Base-by-base conservation (phyloP, 768 basidiomycete species). In the Suillus bovinus region DNA sequence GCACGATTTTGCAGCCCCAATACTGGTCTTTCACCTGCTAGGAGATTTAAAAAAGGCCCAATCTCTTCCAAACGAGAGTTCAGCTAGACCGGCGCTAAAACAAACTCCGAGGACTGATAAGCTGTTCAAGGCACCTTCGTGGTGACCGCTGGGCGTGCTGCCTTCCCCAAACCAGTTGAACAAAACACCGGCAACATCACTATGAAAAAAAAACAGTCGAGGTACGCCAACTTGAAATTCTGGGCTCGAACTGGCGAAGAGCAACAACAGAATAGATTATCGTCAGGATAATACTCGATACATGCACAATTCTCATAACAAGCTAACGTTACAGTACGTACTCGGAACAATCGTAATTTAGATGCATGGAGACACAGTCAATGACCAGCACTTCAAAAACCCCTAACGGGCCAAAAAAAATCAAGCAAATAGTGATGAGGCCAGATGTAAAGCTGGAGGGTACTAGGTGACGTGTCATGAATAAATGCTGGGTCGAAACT, bases 271-370 rank as follows among this genome's bases (percentile, higher is more conserved):
- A 17, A 56, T 27, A 39, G 36, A 56, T 56, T 34, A 56, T 56
- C 38, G 10, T 56, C 36, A 27, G 17, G 55, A 56, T 56, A 39
- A 56, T 56, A 56, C 36, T 56, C 24, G 55, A 56, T 56, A 56
- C 55, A 56, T 16, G 55, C 38, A 38, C 36, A 27, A 39, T 39
- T 56, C 36, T 17, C 36, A 56, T 39, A 38, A 38, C 36, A 56
- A 20, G 24, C 55, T 56, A 56, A 20, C 36, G 55, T 56, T 56
- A 56, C 55, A 56, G 55, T 39, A 56, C 55, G 55, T 56, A 56
- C 38, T 56, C 24, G 24, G 16, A 20, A 17, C 38, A 39, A 39
- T 31, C 20, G 50, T 52, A 52, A 33, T 52, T 56, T 56, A 56
- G 36, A 56, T 56, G 53, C 53, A 10, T 16, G 54, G 20, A 38